phyloP scores from a whole-genome alignment of 192 early-diverging fungal species.

The Gonapodya prolifera region DNA sequence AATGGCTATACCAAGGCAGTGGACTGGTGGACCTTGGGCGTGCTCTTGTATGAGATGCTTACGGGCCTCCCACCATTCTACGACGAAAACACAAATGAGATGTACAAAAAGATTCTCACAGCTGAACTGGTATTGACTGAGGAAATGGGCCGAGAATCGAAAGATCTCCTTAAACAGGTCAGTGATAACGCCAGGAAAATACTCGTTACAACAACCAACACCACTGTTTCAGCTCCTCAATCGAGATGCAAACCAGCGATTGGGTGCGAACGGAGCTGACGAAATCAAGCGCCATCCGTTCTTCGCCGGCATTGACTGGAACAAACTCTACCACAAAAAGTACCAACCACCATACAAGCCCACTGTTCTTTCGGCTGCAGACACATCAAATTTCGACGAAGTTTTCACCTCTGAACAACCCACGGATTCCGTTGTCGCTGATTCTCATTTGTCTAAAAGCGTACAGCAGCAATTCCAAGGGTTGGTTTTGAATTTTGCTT shows the following conservation, averaged over 20 bases:
- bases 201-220: background rate
- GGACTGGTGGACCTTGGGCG: slow-evolving; percentile 97
- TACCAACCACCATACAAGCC: slow-evolving; percentile 89
- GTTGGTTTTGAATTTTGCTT: slow-evolving; percentile 23
- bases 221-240: slow-evolving; percentile 41
- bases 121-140: slow-evolving; percentile 70
- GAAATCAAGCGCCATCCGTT: slow-evolving; percentile 91
- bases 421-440: slow-evolving; percentile 65
- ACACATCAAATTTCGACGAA: slow-evolving; percentile 97
- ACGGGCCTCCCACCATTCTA: slow-evolving; percentile 85
- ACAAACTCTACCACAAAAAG: slow-evolving; percentile 75
- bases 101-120: slow-evolving; percentile 81
- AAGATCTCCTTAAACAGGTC: slow-evolving; percentile 41
- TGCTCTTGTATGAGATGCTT: slow-evolving; percentile 82
- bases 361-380: slow-evolving; percentile 68
- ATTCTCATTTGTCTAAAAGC: slow-evolving; percentile 72
- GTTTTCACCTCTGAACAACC: slow-evolving; percentile 94
- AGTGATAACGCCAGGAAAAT: background rate
- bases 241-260: slow-evolving; percentile 63
- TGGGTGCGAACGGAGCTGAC: slow-evolving; percentile 65
- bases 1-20: slow-evolving; percentile 82
- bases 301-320: slow-evolving; percentile 88
- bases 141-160: slow-evolving; percentile 51
- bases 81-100: slow-evolving; percentile 87
- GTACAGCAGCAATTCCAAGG: slow-evolving; percentile 92